These are phyloP conservation scores for Fraxinus sp. DNA, from an alignment of 305 asterid species.

Conservation along the genomic window DNA sequence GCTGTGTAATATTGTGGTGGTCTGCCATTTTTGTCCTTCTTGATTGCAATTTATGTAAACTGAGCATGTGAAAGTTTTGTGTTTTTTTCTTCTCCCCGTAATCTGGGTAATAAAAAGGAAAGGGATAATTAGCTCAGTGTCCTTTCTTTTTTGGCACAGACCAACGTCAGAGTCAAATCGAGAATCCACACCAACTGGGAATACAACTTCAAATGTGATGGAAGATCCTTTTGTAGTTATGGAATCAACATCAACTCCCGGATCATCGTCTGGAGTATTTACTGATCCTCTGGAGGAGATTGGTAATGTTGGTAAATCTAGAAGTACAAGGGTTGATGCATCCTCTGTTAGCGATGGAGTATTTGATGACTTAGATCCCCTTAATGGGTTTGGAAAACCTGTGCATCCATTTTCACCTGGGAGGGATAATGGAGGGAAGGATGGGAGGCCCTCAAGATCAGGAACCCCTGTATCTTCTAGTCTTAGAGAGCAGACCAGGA, in stretches of 20 bases:
- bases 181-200: conserved; percentile 54
- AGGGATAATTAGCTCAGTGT: conserved; percentile 15
- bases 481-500: conserved; percentile 47
- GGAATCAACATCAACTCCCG: conserved; percentile 54
- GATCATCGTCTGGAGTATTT: conserved; percentile 41
- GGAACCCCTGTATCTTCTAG: conserved; percentile 46
- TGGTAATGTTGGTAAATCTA: conserved; percentile 49
- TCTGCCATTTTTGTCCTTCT: not conserved
- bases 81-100: not conserved
- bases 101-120: conserved; percentile 3
- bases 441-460: conserved; percentile 50
- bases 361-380: conserved; percentile 85
- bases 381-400: conserved; percentile 53
- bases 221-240: conserved; percentile 76
- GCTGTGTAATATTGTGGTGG: not conserved
- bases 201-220: conserved; percentile 34
- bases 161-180: conserved; percentile 60
- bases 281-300: conserved; percentile 70
- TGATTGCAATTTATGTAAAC: not conserved
- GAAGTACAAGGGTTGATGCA: conserved; percentile 50
- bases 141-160: conserved; percentile 45
- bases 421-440: conserved; percentile 50
- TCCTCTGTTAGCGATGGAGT: conserved; percentile 56
- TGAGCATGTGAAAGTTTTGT: not conserved
- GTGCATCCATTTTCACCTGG: conserved; percentile 56